Conservation (phyloP, 192 early-diverging fungal species). For the Coemansia interrupta region DNA sequence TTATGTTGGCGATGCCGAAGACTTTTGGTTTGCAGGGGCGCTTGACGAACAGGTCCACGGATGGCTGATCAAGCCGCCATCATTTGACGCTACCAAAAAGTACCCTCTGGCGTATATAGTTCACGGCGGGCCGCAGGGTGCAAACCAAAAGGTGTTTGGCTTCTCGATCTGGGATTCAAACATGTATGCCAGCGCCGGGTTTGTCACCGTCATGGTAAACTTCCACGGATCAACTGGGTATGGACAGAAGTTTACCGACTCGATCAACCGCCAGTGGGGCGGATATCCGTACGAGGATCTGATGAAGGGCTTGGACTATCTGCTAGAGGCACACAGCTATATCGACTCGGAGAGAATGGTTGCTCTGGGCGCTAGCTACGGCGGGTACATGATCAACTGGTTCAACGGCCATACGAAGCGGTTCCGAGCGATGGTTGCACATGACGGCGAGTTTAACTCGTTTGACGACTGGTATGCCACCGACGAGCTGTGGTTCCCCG, state of each 20-base stretch:
- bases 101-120: constrained; percentile 77
- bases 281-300: constrained; percentile 70
- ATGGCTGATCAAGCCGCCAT: constrained; percentile 63
- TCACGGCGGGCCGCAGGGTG: constrained; percentile 80
- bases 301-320: constrained; percentile 65
- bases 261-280: constrained; percentile 74
- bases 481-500: constrained; percentile 77
- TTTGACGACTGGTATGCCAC: constrained; percentile 59
- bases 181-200: constrained; percentile 71
- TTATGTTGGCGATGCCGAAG: constrained; percentile 56
- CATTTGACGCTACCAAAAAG: constrained; percentile 54
- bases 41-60: constrained; percentile 48
- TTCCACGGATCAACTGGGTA: constrained; percentile 78
- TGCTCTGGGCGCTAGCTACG: constrained; percentile 73
- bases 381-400: constrained; percentile 85
- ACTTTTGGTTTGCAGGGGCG: constrained; percentile 69
- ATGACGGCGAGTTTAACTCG: constrained; percentile 71
- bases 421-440: constrained; percentile 66
- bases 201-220: constrained; percentile 66
- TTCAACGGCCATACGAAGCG: constrained; percentile 69
- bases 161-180: constrained; percentile 69
- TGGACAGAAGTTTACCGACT: constrained; percentile 71
- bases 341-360: constrained; percentile 58
- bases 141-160: constrained; percentile 58
- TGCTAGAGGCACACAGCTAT: constrained; percentile 53